Conservation (phyloP, 257 asterid species). For the Solanum okadae region DNA sequence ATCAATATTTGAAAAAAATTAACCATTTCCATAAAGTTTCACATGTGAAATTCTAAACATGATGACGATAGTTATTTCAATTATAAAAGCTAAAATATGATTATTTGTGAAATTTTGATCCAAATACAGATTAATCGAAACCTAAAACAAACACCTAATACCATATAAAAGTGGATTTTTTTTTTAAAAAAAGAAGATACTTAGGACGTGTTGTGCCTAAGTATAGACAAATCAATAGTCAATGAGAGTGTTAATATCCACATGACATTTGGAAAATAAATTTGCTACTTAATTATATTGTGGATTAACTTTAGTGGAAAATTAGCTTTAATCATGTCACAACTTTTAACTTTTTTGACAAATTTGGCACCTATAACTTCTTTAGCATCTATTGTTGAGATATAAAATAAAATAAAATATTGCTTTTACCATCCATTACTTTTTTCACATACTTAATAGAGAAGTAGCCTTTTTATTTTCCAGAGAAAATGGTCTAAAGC, state of each 20-base stretch:
- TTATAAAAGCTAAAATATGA: neutral
- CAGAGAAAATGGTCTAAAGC: no score
- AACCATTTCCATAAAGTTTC: rapidly evolving
- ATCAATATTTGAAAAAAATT: neutral
- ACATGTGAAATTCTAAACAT: neutral
- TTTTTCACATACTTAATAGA: neutral
- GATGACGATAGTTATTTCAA: neutral
- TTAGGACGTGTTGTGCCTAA: neutral
- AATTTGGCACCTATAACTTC: neutral
- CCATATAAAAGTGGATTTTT: neutral
- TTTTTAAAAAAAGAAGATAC: neutral
- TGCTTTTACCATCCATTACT: neutral
- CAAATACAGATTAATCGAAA: neutral
- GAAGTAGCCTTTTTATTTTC: neutral
- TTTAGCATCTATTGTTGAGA: neutral
- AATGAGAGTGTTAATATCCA: neutral
- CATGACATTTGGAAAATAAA: neutral
- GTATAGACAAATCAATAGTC: neutral
- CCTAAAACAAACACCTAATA: neutral
- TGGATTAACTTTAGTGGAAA: neutral
- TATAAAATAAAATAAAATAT: neutral
- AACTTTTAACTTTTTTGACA: neutral
- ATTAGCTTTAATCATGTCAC: neutral
- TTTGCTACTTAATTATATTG: neutral
- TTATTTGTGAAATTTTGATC: neutral